These are phyloP conservation scores for Moringa oleifera DNA, from an alignment of 345 rosid genomes.

Conservation along the genomic window DNA sequence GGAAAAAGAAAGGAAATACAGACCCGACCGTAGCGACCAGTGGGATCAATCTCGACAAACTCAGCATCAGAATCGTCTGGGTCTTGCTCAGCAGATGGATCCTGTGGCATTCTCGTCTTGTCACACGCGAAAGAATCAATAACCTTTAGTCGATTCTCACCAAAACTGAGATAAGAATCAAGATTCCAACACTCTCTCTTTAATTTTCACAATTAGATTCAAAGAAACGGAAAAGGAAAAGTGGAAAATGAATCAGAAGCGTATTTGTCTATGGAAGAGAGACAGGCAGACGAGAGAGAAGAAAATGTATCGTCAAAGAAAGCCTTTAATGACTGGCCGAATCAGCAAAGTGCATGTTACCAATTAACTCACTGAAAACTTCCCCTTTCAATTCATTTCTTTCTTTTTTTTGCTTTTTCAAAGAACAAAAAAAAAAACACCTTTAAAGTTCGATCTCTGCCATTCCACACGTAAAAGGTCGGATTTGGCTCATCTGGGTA, in stretches of 20 bases:
- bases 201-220: neutral
- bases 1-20: constrained; percentile 17
- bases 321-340: constrained; percentile 10
- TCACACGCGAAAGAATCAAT: neutral
- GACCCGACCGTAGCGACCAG: constrained; percentile 91
- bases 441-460: too few relatives aligned
- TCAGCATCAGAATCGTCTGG: constrained; percentile 57
- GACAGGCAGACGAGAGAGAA: neutral
- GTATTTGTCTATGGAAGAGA: too few relatives aligned
- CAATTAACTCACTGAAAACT: neutral
- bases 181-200: neutral
- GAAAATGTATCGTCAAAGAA: constrained; percentile 5
- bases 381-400: neutral
- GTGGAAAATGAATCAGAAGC: neutral
- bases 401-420: too few relatives aligned
- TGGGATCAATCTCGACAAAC: constrained; percentile 79
- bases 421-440: too few relatives aligned
- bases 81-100: constrained; percentile 47
- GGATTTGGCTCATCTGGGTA: neutral
- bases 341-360: constrained; percentile 11
- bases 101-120: constrained; percentile 49
- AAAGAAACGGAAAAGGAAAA: neutral
- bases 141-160: neutral
- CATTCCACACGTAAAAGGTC: neutral
- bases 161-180: neutral